Conservation (phyloP, 352 stramenopile genomes). For the Pythium coloratum region DNA sequence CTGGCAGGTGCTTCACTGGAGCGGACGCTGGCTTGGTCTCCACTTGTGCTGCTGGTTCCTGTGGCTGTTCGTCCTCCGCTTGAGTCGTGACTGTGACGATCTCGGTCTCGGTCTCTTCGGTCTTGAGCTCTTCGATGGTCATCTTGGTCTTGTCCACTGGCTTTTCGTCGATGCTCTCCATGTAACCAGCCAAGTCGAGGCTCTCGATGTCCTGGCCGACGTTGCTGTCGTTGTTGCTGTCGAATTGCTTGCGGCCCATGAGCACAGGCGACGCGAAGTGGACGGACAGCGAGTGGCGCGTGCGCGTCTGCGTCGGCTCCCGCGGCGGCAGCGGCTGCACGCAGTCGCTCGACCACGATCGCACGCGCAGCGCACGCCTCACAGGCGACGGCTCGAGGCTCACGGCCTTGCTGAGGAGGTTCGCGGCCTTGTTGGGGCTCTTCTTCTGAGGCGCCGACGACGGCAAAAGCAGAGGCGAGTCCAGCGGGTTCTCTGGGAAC, state of each 20-base stretch:
- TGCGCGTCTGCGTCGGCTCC: constrained; percentile 14
- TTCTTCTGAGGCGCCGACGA: neutral
- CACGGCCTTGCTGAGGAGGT: constrained; percentile 11
- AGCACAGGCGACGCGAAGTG: constrained; percentile 27
- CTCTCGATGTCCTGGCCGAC: constrained; percentile 6
- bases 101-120: neutral
- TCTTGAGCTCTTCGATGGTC: neutral
- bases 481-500: constrained; percentile 16
- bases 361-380: constrained; percentile 5
- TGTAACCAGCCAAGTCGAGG: constrained; percentile 15
- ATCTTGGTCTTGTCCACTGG: neutral
- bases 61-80: neutral
- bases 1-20: neutral
- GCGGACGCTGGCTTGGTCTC: neutral
- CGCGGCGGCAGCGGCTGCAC: constrained; percentile 7
- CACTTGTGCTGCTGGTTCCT: neutral
- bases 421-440: too few relatives aligned
- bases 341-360: constrained; percentile 24
- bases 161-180: constrained; percentile 19
- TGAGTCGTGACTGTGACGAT: neutral
- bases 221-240: neutral
- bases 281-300: constrained; percentile 26
- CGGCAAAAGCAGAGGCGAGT: constrained; percentile 6
- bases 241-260: constrained; percentile 7
- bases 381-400: constrained; percentile 3